phyloP scores from a whole-genome alignment of 257 asterid genomes.

The Solanum dulcamara region DNA sequence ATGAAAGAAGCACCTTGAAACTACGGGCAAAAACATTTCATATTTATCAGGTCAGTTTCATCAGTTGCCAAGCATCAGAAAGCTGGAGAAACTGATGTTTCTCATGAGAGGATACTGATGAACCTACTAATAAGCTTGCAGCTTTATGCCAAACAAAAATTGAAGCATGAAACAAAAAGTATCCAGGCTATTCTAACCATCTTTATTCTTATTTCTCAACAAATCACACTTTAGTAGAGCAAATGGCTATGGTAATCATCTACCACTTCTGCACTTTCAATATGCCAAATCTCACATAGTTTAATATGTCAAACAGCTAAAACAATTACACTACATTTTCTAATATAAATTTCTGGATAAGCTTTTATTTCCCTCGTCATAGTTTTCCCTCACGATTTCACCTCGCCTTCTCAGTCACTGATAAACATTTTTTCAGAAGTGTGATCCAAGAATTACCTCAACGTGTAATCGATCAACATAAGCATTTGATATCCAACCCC shows the following conservation, averaged over 20 bases:
- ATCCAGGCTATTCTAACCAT: neutral
- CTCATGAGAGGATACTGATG: neutral
- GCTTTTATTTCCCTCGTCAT: neutral
- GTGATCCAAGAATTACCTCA: conserved; percentile 39
- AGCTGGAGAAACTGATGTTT: neutral
- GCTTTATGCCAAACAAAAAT: neutral
- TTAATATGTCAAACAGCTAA: neutral
- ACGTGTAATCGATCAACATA: conserved; percentile 80
- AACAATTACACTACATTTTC: neutral
- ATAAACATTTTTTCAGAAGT: neutral
- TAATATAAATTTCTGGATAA: neutral
- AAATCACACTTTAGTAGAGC: neutral
- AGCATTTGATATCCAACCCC: conserved; percentile 79
- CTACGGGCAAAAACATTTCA: neutral
- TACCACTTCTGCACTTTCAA: neutral
- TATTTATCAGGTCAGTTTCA: neutral
- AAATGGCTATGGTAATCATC: neutral
- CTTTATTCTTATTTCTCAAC: neutral
- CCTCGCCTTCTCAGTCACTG: neutral
- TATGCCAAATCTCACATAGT: neutral
- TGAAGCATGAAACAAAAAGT: neutral
- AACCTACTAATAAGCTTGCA: neutral
- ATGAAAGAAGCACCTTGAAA: neutral
- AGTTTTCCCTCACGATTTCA: neutral
- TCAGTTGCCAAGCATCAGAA: neutral